Percentiles rank a stretch among this genome's conserved stretches.
Evolutionary conservation across 2,329 filamentous ascomycete species (phyloP).

Genomic region (Xylariales sp.): DNA sequence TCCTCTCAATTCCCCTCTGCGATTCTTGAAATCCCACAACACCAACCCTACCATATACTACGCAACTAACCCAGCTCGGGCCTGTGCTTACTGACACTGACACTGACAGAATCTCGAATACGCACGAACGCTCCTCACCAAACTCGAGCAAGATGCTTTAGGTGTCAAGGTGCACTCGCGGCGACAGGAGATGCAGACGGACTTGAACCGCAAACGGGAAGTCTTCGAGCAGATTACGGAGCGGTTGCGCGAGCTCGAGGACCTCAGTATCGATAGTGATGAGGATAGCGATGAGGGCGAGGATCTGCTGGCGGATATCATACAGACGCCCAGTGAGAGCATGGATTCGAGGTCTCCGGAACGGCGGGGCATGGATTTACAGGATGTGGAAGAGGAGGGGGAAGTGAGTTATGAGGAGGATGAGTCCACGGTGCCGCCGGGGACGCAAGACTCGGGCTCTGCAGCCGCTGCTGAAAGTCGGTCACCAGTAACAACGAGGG

Average conservation of each 20-base stretch:
- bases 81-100: too few relatives aligned
- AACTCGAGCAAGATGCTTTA: conserved; percentile 64
- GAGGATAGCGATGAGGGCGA: conserved; percentile 38
- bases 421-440: conserved; percentile 16
- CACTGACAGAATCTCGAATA: conserved; percentile 62
- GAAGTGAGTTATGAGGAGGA: conserved; percentile 12
- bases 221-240: conserved; percentile 62
- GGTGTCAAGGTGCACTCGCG: conserved; percentile 53
- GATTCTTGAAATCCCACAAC: too few relatives aligned
- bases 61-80: too few relatives aligned
- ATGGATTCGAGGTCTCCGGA: conserved; percentile 31
- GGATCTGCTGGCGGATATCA: conserved; percentile 51
- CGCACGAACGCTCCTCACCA: conserved; percentile 63
- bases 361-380: conserved; percentile 7
- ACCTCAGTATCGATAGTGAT: conserved; percentile 45
- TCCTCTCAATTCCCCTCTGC: neutral
- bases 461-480: conserved; percentile 11
- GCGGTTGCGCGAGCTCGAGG: conserved; percentile 62
- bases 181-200: conserved; percentile 56
- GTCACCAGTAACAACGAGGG: too few relatives aligned
- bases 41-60: too few relatives aligned
- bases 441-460: conserved; percentile 9
- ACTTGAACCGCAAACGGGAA: conserved; percentile 61
- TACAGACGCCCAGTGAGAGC: conserved; percentile 51
- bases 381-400: neutral